A percentile compares a stretch with the other conserved stretches of the same genome.
These are phyloP conservation scores for Fusarium begoniae DNA, from an alignment of 2,329 filamentous ascomycete genomes.

Conservation along the genomic window DNA sequence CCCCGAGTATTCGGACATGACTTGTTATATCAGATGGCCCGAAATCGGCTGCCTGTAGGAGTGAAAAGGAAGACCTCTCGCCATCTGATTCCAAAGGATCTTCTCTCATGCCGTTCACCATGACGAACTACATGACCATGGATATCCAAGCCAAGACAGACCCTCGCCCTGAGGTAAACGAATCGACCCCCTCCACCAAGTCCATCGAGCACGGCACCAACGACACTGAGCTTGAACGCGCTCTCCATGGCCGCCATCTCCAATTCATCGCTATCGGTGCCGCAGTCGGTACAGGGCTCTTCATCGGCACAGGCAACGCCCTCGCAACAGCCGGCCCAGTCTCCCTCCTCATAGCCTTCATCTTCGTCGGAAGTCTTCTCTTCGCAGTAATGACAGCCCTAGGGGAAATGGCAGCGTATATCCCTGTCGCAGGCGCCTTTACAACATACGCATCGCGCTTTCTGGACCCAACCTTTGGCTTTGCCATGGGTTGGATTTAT, in stretches of 20 bases:
- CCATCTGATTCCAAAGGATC: fast-evolving
- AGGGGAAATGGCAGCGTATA: constrained; percentile 64
- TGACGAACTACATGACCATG: constrained; percentile 4
- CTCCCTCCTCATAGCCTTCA: constrained; percentile 23
- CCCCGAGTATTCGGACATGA: too few species aligned
- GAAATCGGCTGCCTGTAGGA: not conserved
- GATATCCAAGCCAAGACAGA: constrained; percentile 13
- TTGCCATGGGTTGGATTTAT: constrained; percentile 69
- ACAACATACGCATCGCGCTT: constrained; percentile 62
- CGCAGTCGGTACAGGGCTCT: constrained; percentile 71
- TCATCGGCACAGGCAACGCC: constrained; percentile 52
- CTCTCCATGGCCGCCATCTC: constrained; percentile 68
- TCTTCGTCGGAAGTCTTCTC: constrained; percentile 14
- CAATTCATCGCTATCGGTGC: constrained; percentile 62
- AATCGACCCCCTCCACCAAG: constrained; percentile 13
- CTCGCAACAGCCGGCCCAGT: constrained; percentile 13
- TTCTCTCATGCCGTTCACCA: not conserved
- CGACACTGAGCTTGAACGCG: constrained; percentile 61
- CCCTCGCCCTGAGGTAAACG: not conserved
- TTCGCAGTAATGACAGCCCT: constrained; percentile 45
- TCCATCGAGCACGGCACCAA: constrained; percentile 51
- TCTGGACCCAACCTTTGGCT: constrained; percentile 64
- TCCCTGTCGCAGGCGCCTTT: constrained; percentile 65
- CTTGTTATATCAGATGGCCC: not conserved
- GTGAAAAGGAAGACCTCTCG: not conserved